Evolutionary conservation across 2,329 filamentous ascomycete species (phyloP), one percentile per base, ranked within the genome.

Genomic region (Colletotrichum somersetense): DNA sequence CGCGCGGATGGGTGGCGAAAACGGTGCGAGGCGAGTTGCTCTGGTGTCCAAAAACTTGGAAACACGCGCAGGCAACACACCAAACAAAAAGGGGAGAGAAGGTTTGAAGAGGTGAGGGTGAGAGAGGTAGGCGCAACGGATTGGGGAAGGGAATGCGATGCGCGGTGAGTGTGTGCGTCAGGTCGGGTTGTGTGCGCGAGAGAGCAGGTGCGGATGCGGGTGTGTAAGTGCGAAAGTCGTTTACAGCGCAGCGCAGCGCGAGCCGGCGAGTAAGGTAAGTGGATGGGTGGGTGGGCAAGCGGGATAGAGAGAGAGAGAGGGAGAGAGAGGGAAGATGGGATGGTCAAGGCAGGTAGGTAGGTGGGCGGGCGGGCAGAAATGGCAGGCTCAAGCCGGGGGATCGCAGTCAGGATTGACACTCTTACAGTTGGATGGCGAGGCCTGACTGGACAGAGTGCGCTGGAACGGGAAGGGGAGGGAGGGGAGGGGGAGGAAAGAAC

Each of bases 91-190:
- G 53, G 26, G 48, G 46, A 67, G 40, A 4, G 50, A 38, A 56
- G 48, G 56, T 42, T 42, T 23, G 59, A 35, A 50, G 30, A 18
- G 23, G 56, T 50, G 53, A 61, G 30, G 6, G 58, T 46, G 26
- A n/a, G 69, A 55, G 61, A 65, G 48, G 56, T 42, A 42, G 66
- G 70, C 66, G 70, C 61, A 72, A 70, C 23, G 64, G 57, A 46
- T 52, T 12, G 40, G 44, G 62, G 33, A 44, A 42, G 50, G 53
- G 62, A 64, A 38, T 55, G 48, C 57, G 68, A 71, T 68, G 68
- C 65, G 65, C 58, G 68, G 64, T 71, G 57, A 72, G 66, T 70
- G 61, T 72, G 70, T 65, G 65, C 35, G 69, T 64, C 57, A 18
- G 59, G 69, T 64, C 57, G 18, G 59, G 65, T 62, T 63, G 52